A percentile compares a stretch with the other conserved stretches of the same genome.
Conservation (phyloP, 169 alveolate genomes). For the Amoebophrya sp. region DNA sequence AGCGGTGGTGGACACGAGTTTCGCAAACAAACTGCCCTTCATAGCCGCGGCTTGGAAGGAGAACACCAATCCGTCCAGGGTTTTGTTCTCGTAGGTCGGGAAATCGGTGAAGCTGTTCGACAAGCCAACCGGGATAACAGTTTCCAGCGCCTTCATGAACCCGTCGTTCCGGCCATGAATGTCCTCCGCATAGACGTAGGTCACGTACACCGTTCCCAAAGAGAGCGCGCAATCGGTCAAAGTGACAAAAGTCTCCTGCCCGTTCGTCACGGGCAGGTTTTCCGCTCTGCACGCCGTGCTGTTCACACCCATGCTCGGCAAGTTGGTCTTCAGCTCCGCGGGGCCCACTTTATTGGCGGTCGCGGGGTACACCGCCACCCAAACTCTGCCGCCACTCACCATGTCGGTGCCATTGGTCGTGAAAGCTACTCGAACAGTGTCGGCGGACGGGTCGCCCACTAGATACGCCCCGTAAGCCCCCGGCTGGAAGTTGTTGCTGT, state of each 20-base stretch:
- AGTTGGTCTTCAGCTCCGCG: background rate
- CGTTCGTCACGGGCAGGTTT: background rate
- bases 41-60: background rate
- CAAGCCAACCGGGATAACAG: background rate
- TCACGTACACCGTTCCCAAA: background rate
- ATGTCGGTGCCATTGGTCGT: background rate
- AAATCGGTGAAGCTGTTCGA: background rate
- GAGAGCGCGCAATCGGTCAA: background rate
- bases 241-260: background rate
- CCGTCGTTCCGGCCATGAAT: slow-evolving; percentile 35
- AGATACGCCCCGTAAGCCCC: background rate
- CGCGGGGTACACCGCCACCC: slow-evolving; percentile 5
- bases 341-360: background rate
- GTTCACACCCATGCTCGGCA: background rate
- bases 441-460: background rate
- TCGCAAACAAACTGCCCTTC: background rate
- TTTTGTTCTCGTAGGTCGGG: background rate
- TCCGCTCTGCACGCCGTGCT: background rate
- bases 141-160: background rate
- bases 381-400: background rate
- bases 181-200: slow-evolving; percentile 36
- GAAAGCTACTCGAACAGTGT: background rate
- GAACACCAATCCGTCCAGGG: background rate
- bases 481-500: background rate
- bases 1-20: background rate